These are phyloP conservation scores for Calonectria ilicicola DNA, from an alignment of 2,329 filamentous ascomycete species.

Conservation along the genomic window DNA sequence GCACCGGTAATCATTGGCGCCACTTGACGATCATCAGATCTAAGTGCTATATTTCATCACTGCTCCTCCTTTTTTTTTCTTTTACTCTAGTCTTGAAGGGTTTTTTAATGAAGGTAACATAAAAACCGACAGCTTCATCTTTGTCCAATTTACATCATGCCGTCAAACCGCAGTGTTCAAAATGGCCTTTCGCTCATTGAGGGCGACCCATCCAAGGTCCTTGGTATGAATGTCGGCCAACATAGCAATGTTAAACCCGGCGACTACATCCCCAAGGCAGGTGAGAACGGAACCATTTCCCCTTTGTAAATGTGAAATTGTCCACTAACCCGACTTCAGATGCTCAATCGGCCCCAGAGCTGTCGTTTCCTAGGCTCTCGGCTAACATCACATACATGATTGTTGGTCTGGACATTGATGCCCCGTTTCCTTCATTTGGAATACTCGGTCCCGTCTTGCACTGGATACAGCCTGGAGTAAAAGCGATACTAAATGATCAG, in stretches of 20 bases:
- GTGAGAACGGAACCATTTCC: not conserved
- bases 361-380: conserved; percentile 21
- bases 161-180: conserved; percentile 1
- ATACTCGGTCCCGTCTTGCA: conserved; percentile 60
- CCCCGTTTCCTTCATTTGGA: conserved; percentile 55
- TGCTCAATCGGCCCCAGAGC: conserved; percentile 13
- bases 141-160: not conserved
- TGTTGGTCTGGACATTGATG: conserved; percentile 59
- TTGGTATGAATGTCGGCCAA: conserved; percentile 26
- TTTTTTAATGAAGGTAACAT: not conserved
- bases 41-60: not conserved
- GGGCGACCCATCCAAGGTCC: conserved; percentile 27
- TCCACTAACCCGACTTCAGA: not conserved
- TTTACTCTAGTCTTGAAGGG: not conserved
- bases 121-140: not conserved
- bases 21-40: not conserved
- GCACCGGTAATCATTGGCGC: not conserved
- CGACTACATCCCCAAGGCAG: conserved; percentile 28
- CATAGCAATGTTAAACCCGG: conserved; percentile 25
- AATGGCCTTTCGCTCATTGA: conserved; percentile 17
- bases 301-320: not conserved
- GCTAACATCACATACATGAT: conserved; percentile 50
- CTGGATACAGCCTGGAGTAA: conserved; percentile 58
- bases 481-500: conserved; percentile 13
- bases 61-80: not conserved